These are phyloP conservation scores for Lepidium africanum DNA, from an alignment of 345 rosid genomes.

Conservation along the genomic window DNA sequence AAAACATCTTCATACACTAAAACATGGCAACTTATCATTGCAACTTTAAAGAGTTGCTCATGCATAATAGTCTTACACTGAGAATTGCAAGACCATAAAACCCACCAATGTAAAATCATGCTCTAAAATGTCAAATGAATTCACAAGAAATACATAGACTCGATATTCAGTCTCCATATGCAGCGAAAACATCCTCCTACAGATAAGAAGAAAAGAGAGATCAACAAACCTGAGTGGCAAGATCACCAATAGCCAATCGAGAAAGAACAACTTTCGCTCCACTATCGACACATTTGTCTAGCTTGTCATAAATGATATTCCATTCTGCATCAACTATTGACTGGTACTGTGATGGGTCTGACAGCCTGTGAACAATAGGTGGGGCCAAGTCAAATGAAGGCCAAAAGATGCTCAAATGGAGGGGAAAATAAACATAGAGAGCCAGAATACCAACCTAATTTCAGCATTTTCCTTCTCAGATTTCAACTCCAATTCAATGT, in stretches of 20 bases:
- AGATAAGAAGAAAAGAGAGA: background rate
- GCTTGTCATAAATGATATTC: conserved; percentile 97
- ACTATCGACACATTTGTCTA: conserved; percentile 89
- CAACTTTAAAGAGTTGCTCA: background rate
- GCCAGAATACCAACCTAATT: conserved; percentile 51
- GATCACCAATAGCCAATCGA: conserved; percentile 95
- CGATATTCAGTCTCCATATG: background rate
- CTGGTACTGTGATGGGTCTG: conserved; percentile 95
- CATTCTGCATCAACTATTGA: conserved; percentile 99
- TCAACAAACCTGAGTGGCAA: conserved; percentile 79
- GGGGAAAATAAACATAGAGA: background rate
- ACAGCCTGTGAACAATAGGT: conserved; percentile 46
- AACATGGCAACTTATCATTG: background rate
- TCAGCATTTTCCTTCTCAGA: conserved; percentile 99
- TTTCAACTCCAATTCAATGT: conserved; percentile 90
- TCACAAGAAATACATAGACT: background rate
- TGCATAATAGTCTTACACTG: background rate
- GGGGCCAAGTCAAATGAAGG: background rate
- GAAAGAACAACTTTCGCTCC: conserved; percentile 98
- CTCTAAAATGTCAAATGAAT: background rate
- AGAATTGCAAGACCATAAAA: background rate
- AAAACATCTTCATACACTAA: background rate
- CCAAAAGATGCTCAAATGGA: conserved; percentile 1
- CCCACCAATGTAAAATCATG: conserved; percentile 11
- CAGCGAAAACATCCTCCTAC: background rate